Conservation (phyloP, 306 rosid genomes). For the Lathyrus oleraceus region DNA sequence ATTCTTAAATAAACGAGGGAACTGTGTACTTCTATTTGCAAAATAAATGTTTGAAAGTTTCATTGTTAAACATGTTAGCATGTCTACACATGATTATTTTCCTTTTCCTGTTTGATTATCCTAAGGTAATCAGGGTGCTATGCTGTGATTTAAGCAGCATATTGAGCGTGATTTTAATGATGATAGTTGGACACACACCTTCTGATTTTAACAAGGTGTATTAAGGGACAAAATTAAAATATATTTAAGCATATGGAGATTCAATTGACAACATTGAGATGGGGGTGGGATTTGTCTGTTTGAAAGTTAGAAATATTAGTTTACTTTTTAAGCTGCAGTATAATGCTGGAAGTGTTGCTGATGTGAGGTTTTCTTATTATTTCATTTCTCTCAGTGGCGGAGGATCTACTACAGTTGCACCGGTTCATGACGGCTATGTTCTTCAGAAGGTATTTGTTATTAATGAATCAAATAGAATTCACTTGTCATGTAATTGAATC, state of each 20-base stretch:
- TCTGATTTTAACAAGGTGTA: not conserved
- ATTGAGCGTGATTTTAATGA: slow-evolving; percentile 1
- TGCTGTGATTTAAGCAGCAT: slow-evolving; percentile 16
- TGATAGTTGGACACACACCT: not conserved
- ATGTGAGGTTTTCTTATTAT: slow-evolving; percentile 32
- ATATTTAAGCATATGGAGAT: not conserved
- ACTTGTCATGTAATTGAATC: slow-evolving; percentile 21
- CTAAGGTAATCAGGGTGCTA: not conserved
- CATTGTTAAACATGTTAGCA: not conserved
- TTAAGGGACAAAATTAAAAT: not conserved
- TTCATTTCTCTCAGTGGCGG: slow-evolving; percentile 70
- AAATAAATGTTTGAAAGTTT: slow-evolving; percentile 10
- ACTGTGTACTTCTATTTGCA: not conserved
- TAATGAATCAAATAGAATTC: slow-evolving; percentile 6
- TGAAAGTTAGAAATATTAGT: not conserved
- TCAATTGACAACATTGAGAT: slow-evolving; percentile 16
- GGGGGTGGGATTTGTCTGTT: not conserved
- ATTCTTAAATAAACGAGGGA: slow-evolving; percentile 5
- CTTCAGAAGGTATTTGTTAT: slow-evolving; percentile 77
- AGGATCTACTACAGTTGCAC: slow-evolving; percentile 95
- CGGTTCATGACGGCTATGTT: slow-evolving; percentile 98
- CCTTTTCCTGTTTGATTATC: slow-evolving; percentile 16
- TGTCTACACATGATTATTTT: not conserved
- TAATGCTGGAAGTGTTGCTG: slow-evolving; percentile 28
- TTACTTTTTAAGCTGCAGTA: not conserved